Evolutionary conservation across 2,329 filamentous ascomycete species (phyloP), one percentile per base, ranked within the genome.

Genomic region (Madurella fahalii): DNA sequence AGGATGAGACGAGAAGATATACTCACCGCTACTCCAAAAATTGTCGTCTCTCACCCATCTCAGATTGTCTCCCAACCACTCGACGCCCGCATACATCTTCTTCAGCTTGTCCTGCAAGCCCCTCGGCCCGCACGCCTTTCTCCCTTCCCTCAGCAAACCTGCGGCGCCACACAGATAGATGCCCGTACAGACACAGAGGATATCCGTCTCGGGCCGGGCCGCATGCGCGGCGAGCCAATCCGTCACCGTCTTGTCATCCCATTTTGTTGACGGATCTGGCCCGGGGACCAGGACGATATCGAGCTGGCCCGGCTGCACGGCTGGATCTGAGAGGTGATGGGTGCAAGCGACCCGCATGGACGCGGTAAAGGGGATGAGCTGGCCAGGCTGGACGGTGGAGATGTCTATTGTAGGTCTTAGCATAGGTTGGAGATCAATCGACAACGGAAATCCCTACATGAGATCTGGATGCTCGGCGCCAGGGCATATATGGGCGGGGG

Each of bases 1-100:
- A 42, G 47, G 39, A 31, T 42, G 25, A 40, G 40, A 54, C 44
- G 8, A n/a, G 12, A 50, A 20, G 43, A 37, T 25, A 32, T 18
- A 71, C 74, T 52, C 64, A 78, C 78, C 79, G 59, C 77, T 77
- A 25, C 74, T 76, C 79, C 80, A 82, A 40, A 82, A 65, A 59
- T 77, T 80, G 9, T 77, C 78, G 57, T 82, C 78, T 53, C 72
- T 70, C 39, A 74, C 67, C 79, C 79, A 82, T 40, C 79, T 68
- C 48, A 76, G 64, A 64, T 71, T 70, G 2, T 77, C 68, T 2
- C 78, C 79, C 9, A 75, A 69, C 54, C 78, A 70, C 51, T 69
- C 68, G 17, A 73, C 66, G 1, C 65, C 66, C 13, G 70, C 74
- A 45, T 71, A 77, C 62, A 65, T 71, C 43, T 66, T 60, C 43